Conservation (phyloP, 805 yeast species). For the Saccharomycopsis olivae region DNA sequence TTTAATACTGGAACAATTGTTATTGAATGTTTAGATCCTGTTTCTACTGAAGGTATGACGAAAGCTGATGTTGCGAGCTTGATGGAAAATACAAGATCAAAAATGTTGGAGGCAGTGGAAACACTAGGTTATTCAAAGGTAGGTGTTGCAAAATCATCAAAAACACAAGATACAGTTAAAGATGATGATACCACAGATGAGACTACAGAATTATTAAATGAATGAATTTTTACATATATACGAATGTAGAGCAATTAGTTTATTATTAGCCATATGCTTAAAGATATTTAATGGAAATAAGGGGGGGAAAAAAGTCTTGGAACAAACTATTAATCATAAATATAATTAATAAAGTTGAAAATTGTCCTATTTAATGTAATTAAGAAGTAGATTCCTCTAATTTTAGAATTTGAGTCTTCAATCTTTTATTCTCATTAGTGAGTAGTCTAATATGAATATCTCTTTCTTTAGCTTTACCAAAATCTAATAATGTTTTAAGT, state of each 20-base stretch:
- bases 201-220: not conserved
- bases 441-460: slow-evolving; percentile 58
- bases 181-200: not conserved
- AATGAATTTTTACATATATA: not conserved
- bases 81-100: slow-evolving; percentile 40
- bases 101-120: slow-evolving; percentile 39
- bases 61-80: slow-evolving; percentile 62
- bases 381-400: too few relatives aligned
- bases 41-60: slow-evolving; percentile 57
- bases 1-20: slow-evolving; percentile 70
- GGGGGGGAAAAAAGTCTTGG: too few relatives aligned
- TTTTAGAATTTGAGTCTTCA: slow-evolving; percentile 25
- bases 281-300: too few relatives aligned
- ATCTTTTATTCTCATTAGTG: slow-evolving; percentile 38
- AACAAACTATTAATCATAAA: too few relatives aligned
- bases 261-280: too few relatives aligned
- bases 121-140: slow-evolving; percentile 29
- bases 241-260: too few relatives aligned
- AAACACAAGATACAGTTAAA: not conserved
- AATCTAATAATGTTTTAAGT: slow-evolving; percentile 59
- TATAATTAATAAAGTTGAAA: too few relatives aligned
- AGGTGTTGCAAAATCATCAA: not conserved
- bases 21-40: slow-evolving; percentile 74
- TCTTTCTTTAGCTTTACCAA: slow-evolving; percentile 64
- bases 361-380: too few relatives aligned